phyloP scores from a whole-genome alignment of 129 eudicot species.

The Heracleum sosnowskyi region DNA sequence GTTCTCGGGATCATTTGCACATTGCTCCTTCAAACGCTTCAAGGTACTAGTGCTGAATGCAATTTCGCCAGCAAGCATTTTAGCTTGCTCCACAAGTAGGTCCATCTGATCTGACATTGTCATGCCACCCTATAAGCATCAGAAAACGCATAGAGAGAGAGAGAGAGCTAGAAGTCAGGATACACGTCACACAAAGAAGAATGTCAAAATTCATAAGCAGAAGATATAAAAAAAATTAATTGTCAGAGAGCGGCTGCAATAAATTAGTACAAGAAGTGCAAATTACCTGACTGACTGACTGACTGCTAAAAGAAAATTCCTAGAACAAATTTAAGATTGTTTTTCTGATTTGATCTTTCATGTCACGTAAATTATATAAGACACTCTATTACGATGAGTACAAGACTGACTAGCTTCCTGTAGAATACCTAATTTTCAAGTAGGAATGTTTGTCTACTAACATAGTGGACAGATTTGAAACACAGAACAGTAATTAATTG shows the following conservation, averaged over 20 bases:
- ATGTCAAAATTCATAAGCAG: not conserved
- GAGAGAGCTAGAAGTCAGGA: not conserved
- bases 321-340: not conserved
- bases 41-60: constrained; percentile 88
- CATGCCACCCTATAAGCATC: constrained; percentile 53
- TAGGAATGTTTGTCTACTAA: constrained; percentile 1
- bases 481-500: constrained; percentile 45
- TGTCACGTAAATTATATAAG: not conserved
- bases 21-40: constrained; percentile 89
- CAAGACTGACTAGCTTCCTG: not conserved
- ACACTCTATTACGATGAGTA: not conserved
- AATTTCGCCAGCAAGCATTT: constrained; percentile 99
- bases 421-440: not conserved
- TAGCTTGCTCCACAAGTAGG: constrained; percentile 92
- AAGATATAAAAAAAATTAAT: not conserved
- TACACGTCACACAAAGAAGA: not conserved
- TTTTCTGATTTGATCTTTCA: not conserved
- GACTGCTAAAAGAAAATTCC: not conserved
- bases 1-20: constrained; percentile 81
- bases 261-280: not conserved
- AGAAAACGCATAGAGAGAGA: constrained; percentile 15
- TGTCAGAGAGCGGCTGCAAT: not conserved
- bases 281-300: not conserved
- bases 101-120: constrained; percentile 84
- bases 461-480: constrained; percentile 35